Conservation (phyloP, 2,329 filamentous ascomycete species). For the Helotiales sp. region DNA sequence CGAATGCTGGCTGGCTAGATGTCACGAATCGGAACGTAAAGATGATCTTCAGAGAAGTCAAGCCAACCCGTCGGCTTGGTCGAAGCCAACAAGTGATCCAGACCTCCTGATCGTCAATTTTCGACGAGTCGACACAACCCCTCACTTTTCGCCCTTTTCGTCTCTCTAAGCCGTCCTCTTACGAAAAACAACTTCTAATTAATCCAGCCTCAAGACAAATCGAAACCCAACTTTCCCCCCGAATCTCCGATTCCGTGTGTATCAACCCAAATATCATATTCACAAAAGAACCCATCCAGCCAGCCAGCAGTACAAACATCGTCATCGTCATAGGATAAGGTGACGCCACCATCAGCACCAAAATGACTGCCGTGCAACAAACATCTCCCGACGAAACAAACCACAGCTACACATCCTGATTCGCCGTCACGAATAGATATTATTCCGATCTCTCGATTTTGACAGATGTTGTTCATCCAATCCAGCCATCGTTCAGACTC, state of each 20-base stretch:
- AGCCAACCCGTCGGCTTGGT: neutral
- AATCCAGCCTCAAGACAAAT: neutral
- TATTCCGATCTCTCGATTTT: conserved; percentile 21
- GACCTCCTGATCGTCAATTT: conserved; percentile 7
- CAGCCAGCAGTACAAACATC: conserved; percentile 10
- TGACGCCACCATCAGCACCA: neutral
- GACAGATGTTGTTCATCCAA: conserved; percentile 1
- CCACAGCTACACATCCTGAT: conserved; percentile 21
- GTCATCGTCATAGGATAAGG: too few relatives aligned
- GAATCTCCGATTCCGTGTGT: neutral
- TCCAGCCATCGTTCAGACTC: conserved; percentile 13
- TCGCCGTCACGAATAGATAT: conserved; percentile 15
- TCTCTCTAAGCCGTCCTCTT: neutral
- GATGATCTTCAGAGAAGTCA: neutral
- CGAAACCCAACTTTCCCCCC: neutral
- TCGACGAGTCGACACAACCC: conserved; percentile 1
- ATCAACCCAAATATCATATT: neutral
- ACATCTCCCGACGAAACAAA: conserved; percentile 24
- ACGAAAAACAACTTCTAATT: neutral
- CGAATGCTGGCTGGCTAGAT: neutral
- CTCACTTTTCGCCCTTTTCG: neutral
- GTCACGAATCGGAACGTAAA: neutral
- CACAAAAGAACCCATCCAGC: neutral
- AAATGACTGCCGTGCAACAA: conserved; percentile 13
- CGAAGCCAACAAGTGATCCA: neutral